Conservation (phyloP, 345 rosid genomes). For the Camelina neglecta region DNA sequence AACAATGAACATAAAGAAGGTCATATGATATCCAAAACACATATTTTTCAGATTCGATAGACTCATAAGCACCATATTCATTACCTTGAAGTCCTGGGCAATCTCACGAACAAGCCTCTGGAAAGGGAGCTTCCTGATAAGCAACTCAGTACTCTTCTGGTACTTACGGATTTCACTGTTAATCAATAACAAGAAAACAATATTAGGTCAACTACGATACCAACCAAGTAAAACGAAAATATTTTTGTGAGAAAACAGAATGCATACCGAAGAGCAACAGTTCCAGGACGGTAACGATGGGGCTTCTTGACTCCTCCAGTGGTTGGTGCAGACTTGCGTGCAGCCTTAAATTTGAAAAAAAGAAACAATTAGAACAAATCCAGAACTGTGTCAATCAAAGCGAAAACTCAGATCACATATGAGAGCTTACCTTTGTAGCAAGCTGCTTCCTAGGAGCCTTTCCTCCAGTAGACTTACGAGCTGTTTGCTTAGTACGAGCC, state of each 20-base stretch:
- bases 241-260: no score
- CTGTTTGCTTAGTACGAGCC: constrained; percentile 86
- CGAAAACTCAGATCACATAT: neutral
- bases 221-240: neutral
- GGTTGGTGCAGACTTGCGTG: constrained; percentile 94
- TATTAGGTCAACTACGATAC: neutral
- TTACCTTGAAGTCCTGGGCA: constrained; percentile 85
- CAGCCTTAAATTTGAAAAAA: constrained; percentile 55
- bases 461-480: constrained; percentile 95
- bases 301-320: constrained; percentile 97
- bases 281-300: constrained; percentile 92
- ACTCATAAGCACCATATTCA: neutral
- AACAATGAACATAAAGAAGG: neutral
- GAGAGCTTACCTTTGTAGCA: constrained; percentile 71
- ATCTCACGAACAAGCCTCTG: constrained; percentile 98
- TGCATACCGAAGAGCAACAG: constrained; percentile 87
- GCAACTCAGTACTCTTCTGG: constrained; percentile 95
- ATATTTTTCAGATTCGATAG: no score
- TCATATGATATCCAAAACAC: neutral
- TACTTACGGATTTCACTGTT: constrained; percentile 91
- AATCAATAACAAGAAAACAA: neutral
- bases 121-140: constrained; percentile 92
- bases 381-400: neutral
- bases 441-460: constrained; percentile 98
- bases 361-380: neutral